These are phyloP conservation scores for Dovyalis caffra DNA, from an alignment of 345 rosid species.

Conservation along the genomic window DNA sequence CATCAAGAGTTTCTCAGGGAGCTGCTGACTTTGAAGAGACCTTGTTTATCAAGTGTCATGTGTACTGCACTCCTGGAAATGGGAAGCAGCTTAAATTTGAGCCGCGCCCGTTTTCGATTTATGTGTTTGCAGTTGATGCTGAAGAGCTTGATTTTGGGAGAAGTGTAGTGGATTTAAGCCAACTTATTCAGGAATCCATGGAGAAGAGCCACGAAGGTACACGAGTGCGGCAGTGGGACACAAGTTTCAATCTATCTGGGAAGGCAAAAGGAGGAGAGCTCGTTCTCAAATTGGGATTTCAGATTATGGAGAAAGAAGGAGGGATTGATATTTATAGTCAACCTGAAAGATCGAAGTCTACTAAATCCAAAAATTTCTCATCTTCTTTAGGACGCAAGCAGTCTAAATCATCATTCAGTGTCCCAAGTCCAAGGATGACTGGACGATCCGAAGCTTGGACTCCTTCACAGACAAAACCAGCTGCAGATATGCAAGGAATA, in stretches of 20 bases:
- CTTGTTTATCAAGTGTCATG: slow-evolving; percentile 71
- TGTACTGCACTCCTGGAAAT: slow-evolving; percentile 55
- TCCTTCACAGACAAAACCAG: slow-evolving; percentile 37
- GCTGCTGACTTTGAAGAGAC: slow-evolving; percentile 95
- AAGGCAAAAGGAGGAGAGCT: slow-evolving; percentile 95
- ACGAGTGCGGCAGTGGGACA: slow-evolving; percentile 91
- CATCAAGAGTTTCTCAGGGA: slow-evolving; percentile 81
- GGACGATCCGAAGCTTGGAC: slow-evolving; percentile 69
- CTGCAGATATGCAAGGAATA: slow-evolving; percentile 63
- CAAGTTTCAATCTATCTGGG: slow-evolving; percentile 62
- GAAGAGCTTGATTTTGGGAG: slow-evolving; percentile 82
- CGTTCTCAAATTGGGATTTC: slow-evolving; percentile 74
- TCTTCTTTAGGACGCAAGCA: slow-evolving; percentile 69
- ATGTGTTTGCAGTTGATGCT: slow-evolving; percentile 74
- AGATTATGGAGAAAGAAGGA: slow-evolving; percentile 93
- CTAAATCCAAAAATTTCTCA: slow-evolving; percentile 37
- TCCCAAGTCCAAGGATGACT: slow-evolving; percentile 76
- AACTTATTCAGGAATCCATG: slow-evolving; percentile 70
- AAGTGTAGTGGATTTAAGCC: slow-evolving; percentile 60
- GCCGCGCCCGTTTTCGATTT: slow-evolving; percentile 74
- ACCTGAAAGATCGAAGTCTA: slow-evolving; percentile 48
- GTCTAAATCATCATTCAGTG: slow-evolving; percentile 81
- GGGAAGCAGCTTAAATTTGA: slow-evolving; percentile 69
- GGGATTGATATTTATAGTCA: slow-evolving; percentile 79
- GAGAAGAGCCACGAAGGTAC: slow-evolving; percentile 73